Evolutionary conservation across 306 rosid genomes (phyloP).

Genomic region (Canavalia ensiformis): DNA sequence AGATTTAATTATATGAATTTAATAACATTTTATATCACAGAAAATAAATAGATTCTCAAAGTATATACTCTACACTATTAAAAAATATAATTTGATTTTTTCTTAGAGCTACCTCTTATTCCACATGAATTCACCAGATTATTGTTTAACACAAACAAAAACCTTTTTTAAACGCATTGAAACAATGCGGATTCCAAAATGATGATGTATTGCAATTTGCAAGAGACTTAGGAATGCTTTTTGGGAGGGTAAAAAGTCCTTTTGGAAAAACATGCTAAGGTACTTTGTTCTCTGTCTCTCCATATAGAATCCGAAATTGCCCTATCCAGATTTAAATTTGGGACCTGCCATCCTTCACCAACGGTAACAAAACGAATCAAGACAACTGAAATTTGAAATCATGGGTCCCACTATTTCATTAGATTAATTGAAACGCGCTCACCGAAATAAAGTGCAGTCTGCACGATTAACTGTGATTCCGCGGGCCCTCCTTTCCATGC

Average conservation of each 20-base stretch:
- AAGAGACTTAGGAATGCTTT: neutral
- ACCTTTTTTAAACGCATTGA: no score
- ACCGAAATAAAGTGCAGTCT: constrained; percentile 9
- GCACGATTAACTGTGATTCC: constrained; percentile 31
- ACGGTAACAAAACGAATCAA: constrained; percentile 57
- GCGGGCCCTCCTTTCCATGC: constrained; percentile 42
- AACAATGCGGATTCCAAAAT: no score
- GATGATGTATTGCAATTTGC: no score
- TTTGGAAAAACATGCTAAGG: neutral
- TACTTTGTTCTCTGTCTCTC: constrained; percentile 6
- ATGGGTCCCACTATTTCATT: constrained; percentile 46
- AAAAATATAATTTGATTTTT: no score
- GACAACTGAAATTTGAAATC: constrained; percentile 48
- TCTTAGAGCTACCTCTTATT: no score
- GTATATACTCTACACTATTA: no score
- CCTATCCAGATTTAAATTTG: constrained; percentile 48
- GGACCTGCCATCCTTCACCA: constrained; percentile 34
- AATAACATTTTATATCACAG: no score
- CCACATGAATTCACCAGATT: no score
- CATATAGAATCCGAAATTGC: constrained; percentile 47
- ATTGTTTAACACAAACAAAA: no score
- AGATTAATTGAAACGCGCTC: constrained; percentile 21
- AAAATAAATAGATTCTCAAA: no score
- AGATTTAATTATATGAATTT: no score
- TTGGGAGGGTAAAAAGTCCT: constrained; percentile 33